Percentiles rank a stretch among this genome's conserved stretches.
These are phyloP conservation scores for Pelargonium citronellum DNA, from an alignment of 441 rosid species.

Conservation along the genomic window DNA sequence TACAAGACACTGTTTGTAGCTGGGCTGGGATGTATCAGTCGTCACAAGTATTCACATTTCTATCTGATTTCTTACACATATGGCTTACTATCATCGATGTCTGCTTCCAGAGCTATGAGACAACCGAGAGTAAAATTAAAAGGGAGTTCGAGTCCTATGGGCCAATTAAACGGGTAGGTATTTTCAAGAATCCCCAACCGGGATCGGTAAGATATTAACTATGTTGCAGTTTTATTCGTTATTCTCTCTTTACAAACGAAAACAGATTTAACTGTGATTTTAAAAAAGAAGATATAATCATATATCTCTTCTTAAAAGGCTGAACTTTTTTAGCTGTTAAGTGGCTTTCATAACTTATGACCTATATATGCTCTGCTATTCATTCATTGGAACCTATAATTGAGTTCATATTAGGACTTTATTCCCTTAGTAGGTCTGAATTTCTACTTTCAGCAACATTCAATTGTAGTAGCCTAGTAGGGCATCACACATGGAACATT, in stretches of 20 bases:
- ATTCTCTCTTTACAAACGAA: not conserved
- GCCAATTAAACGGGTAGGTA: conserved; percentile 96
- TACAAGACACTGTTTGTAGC: conserved; percentile 90
- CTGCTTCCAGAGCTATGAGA: conserved; percentile 77
- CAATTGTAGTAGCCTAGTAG: conserved; percentile 10
- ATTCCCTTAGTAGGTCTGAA: not conserved
- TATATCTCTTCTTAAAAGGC: not conserved
- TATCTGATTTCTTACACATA: not conserved
- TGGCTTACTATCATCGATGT: conserved; percentile 22
- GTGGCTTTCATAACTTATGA: not conserved
- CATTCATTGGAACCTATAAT: too few species aligned
- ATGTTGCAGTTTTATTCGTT: conserved; percentile 24
- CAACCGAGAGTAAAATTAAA: conserved; percentile 82
- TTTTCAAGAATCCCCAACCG: conserved; percentile 40
- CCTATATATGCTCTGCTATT: not conserved
- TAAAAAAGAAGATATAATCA: not conserved
- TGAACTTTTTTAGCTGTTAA: not conserved
- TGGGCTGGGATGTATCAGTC: conserved; percentile 57
- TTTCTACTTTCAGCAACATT: not conserved
- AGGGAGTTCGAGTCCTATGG: conserved; percentile 98
- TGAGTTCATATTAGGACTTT: not conserved
- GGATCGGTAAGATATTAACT: conserved; percentile 71
- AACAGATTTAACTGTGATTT: not conserved
- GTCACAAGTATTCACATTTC: conserved; percentile 10
- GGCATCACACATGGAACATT: conserved; percentile 3